Evolutionary conservation across 129 eudicot genomes (phyloP).

Genomic region (Sambucus nigra): DNA sequence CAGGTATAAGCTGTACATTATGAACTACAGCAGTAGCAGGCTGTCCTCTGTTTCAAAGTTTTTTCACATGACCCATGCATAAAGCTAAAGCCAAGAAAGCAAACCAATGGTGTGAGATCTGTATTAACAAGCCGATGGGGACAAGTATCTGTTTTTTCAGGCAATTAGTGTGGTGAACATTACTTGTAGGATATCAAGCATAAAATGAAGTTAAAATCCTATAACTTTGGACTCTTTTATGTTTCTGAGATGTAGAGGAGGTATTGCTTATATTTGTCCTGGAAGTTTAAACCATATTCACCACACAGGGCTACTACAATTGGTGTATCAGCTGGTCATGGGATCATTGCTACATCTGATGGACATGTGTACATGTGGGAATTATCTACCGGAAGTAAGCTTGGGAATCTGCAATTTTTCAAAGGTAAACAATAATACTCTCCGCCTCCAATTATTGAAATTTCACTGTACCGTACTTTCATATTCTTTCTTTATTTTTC

Average conservation of each 20-base stretch:
- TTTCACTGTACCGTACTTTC: neutral
- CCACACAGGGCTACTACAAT: constrained; percentile 49
- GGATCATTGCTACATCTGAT: constrained; percentile 58
- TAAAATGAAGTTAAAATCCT: too few species aligned
- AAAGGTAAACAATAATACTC: constrained; percentile 35
- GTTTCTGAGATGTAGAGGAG: constrained; percentile 6
- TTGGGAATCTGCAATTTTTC: constrained; percentile 38
- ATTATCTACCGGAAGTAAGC: constrained; percentile 54
- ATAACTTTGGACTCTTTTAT: too few species aligned
- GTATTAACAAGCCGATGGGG: too few species aligned
- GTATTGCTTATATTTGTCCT: constrained; percentile 1
- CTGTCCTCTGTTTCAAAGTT: too few species aligned
- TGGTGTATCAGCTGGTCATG: constrained; percentile 68
- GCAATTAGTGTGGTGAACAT: too few species aligned
- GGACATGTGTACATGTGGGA: constrained; percentile 79
- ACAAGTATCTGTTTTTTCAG: too few species aligned
- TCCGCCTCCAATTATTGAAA: neutral
- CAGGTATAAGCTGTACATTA: too few species aligned
- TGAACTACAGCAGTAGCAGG: too few species aligned
- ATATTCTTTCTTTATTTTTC: neutral
- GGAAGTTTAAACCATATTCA: constrained; percentile 9
- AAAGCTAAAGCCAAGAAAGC: too few species aligned
- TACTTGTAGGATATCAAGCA: too few species aligned
- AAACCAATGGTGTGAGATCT: too few species aligned
- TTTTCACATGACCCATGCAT: too few species aligned